Evolutionary conservation across 768 basidiomycete genomes (phyloP).

Genomic region (Xerocomellus chrysenteron): DNA sequence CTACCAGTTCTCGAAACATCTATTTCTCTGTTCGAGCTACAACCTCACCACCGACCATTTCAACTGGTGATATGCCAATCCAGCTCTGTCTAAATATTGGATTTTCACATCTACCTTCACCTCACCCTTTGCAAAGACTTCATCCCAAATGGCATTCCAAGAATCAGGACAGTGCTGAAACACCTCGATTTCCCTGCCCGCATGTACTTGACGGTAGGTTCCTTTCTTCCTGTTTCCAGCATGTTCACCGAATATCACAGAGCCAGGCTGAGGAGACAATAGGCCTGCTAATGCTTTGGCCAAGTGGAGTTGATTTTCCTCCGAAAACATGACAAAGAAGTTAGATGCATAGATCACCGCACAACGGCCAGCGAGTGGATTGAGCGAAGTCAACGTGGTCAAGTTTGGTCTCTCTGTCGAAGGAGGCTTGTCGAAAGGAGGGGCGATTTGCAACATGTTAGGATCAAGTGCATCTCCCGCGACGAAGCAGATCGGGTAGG

Average conservation of each 20-base stretch:
- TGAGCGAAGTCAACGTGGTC: slow-evolving; percentile 41
- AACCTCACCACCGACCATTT: slow-evolving; percentile 29
- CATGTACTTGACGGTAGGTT: background rate
- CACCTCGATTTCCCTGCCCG: background rate
- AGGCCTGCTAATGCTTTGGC: slow-evolving; percentile 30
- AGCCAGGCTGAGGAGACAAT: slow-evolving; percentile 30
- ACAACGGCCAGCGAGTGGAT: slow-evolving; percentile 46
- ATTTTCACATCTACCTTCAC: slow-evolving; percentile 10
- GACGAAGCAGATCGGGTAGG: slow-evolving; percentile 53
- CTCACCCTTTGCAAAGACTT: slow-evolving; percentile 27
- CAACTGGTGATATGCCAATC: slow-evolving; percentile 3
- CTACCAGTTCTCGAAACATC: too few species aligned
- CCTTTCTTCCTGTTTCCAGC: slow-evolving; percentile 10
- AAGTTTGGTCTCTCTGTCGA: slow-evolving; percentile 29
- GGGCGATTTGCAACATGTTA: slow-evolving; percentile 36
- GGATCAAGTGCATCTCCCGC: slow-evolving; percentile 55
- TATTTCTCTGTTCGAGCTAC: background rate
- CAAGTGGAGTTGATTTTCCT: slow-evolving; percentile 28
- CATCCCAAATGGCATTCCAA: slow-evolving; percentile 41
- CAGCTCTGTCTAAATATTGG: background rate
- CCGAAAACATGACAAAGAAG: slow-evolving; percentile 43
- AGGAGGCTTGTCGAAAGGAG: slow-evolving; percentile 30
- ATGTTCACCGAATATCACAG: slow-evolving; percentile 33
- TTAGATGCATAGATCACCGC: slow-evolving; percentile 50
- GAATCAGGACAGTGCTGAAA: slow-evolving; percentile 36